Evolutionary conservation across 495 filamentous ascomycete genomes (phyloP).

Genomic region (Darksidea phi): DNA sequence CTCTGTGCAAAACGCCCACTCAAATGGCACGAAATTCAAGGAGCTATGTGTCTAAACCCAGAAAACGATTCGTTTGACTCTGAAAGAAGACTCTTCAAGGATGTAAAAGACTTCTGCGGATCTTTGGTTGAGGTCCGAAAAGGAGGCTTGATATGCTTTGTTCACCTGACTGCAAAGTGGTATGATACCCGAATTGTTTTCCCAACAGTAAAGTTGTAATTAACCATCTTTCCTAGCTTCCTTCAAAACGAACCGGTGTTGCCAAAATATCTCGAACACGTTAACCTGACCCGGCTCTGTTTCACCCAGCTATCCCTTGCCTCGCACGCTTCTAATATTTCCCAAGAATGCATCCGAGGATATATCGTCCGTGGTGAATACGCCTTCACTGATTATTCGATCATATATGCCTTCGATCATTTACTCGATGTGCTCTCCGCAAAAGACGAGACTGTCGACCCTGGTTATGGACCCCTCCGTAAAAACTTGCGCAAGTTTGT

Average conservation of each 20-base stretch:
- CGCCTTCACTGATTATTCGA: slow-evolving; percentile 8
- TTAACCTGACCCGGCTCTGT: slow-evolving; percentile 12
- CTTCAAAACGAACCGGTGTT: slow-evolving; percentile 2
- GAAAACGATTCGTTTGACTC: slow-evolving; percentile 34
- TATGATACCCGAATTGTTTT: slow-evolving; percentile 1
- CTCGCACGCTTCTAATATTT: background rate
- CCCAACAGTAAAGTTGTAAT: background rate
- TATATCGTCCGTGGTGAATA: slow-evolving; percentile 5
- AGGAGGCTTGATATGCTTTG: slow-evolving; percentile 5
- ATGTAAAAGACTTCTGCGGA: slow-evolving; percentile 5
- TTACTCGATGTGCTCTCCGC: background rate
- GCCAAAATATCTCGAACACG: slow-evolving; percentile 3
- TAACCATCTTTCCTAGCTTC: slow-evolving; percentile 6
- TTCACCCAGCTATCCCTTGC: slow-evolving; percentile 4
- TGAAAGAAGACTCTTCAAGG: background rate
- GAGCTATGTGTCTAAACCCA: slow-evolving; percentile 35
- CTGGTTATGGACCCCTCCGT: too few relatives aligned
- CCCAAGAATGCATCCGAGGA: slow-evolving; percentile 1
- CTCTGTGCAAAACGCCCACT: slow-evolving; percentile 47
- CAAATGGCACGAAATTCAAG: slow-evolving; percentile 51
- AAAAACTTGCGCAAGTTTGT: too few relatives aligned
- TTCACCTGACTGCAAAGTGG: slow-evolving; percentile 18
- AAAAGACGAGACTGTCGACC: background rate
- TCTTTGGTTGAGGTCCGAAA: slow-evolving; percentile 9
- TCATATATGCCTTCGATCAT: slow-evolving; percentile 3